Evolutionary conservation across 805 yeast genomes (phyloP).

Genomic region (Myxozyma lipomycoides): DNA sequence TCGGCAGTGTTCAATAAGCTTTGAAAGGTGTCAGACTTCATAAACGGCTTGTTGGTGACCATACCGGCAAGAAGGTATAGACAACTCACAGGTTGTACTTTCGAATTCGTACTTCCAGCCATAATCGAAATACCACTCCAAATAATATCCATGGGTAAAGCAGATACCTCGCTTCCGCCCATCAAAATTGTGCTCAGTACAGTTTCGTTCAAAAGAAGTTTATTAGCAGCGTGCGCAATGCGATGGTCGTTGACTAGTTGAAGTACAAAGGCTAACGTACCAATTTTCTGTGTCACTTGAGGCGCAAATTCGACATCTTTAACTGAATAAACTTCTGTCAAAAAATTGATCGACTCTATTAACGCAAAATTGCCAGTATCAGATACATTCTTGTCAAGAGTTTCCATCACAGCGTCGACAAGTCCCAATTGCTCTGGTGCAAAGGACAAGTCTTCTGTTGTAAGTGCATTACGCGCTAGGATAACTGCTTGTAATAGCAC

Average conservation of each 20-base stretch:
- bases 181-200: neutral
- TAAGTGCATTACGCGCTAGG: neutral
- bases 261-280: slow-evolving; percentile 2
- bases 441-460: slow-evolving; percentile 14
- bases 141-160: neutral
- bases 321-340: slow-evolving; percentile 1
- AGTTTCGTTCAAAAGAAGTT: neutral
- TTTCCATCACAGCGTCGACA: neutral
- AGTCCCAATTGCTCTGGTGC: neutral
- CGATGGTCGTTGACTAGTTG: slow-evolving; percentile 1
- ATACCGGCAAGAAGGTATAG: slow-evolving; percentile 12
- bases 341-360: neutral
- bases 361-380: neutral
- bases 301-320: neutral
- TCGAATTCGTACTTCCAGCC: neutral
- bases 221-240: slow-evolving; percentile 6
- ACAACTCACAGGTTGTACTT: slow-evolving; percentile 1
- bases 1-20: neutral
- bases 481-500: neutral
- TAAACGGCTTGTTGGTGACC: neutral
- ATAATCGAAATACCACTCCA: neutral
- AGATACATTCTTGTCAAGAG: neutral
- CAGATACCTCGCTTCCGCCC: too few relatives aligned
- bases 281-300: neutral
- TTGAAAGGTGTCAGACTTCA: neutral